Evolutionary conservation across 2,329 filamentous ascomycete species (phyloP).

Genomic region (Lachnellula occidentalis): DNA sequence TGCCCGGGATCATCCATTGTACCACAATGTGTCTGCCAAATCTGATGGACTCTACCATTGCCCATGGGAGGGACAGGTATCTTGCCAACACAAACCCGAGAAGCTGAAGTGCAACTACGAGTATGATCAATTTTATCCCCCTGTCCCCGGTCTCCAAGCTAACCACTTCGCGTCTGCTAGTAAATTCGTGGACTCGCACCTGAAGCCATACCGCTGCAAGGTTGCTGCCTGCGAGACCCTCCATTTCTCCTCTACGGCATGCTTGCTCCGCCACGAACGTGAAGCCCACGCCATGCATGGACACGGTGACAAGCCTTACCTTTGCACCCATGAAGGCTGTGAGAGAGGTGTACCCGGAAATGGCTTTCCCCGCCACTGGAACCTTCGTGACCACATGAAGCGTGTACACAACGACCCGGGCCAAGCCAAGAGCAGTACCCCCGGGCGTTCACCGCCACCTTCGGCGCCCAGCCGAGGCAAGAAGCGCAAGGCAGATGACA

Average conservation of each 20-base stretch:
- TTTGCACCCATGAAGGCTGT: constrained; percentile 83
- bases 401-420: constrained; percentile 65
- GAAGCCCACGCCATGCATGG: constrained; percentile 95
- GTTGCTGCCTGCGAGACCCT: constrained; percentile 74
- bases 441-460: constrained; percentile 25
- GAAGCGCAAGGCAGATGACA: constrained; percentile 29
- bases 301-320: constrained; percentile 85
- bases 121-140: constrained; percentile 50
- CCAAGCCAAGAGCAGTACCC: constrained; percentile 23
- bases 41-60: constrained; percentile 87
- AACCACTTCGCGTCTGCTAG: constrained; percentile 41
- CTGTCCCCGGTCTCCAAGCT: constrained; percentile 14
- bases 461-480: constrained; percentile 18
- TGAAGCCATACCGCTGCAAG: constrained; percentile 97
- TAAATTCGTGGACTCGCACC: constrained; percentile 94
- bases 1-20: constrained; percentile 62
- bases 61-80: constrained; percentile 68
- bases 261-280: constrained; percentile 87
- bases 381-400: constrained; percentile 95
- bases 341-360: constrained; percentile 77
- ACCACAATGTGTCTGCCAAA: constrained; percentile 59
- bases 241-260: constrained; percentile 91
- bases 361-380: constrained; percentile 93
- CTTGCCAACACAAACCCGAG: constrained; percentile 84
- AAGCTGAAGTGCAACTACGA: constrained; percentile 99